Conservation (phyloP, 2,329 filamentous ascomycete species). For the Rhynchosporium agropyri region DNA sequence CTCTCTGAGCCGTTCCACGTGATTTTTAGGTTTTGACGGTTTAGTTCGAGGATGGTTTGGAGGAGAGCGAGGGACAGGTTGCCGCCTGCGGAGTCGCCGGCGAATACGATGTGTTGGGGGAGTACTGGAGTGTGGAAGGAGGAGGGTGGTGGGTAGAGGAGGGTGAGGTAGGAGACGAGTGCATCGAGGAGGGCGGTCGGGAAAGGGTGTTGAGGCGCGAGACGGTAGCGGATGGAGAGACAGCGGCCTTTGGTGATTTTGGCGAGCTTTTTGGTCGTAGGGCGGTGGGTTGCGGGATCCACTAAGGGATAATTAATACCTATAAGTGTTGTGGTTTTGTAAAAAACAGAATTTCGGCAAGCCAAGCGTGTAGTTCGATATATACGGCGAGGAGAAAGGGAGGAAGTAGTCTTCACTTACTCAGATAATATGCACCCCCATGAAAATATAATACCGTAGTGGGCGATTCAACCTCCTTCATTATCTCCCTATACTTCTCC, state of each 20-base stretch:
- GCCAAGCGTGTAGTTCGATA: background rate
- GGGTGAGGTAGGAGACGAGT: slow-evolving; percentile 67
- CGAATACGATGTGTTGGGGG: slow-evolving; percentile 68
- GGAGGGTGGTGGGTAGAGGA: slow-evolving; percentile 68
- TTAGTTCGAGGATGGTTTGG: slow-evolving; percentile 68
- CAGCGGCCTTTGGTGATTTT: slow-evolving; percentile 67
- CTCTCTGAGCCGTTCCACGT: slow-evolving; percentile 62
- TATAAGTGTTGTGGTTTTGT: background rate
- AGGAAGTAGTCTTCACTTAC: slow-evolving; percentile 2
- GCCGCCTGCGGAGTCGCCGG: slow-evolving; percentile 74
- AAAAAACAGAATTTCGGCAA: background rate
- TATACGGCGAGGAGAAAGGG: background rate
- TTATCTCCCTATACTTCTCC: slow-evolving; percentile 66
- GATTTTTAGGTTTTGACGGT: slow-evolving; percentile 51
- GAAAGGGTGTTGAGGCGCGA: slow-evolving; percentile 75
- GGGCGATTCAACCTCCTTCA: slow-evolving; percentile 65
- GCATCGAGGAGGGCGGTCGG: slow-evolving; percentile 74
- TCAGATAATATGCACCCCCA: slow-evolving; percentile 73
- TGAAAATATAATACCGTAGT: slow-evolving; percentile 74
- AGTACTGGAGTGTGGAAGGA: slow-evolving; percentile 67
- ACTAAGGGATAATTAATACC: slow-evolving; percentile 38
- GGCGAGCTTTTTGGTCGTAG: slow-evolving; percentile 61
- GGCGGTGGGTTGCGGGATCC: slow-evolving; percentile 69
- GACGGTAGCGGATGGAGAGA: slow-evolving; percentile 65
- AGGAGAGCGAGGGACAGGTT: slow-evolving; percentile 68